A percentile compares a stretch with the other conserved stretches of the same genome.
phyloP scores from a whole-genome alignment of 345 rosid species.

The Eucalyptus tenuipes region DNA sequence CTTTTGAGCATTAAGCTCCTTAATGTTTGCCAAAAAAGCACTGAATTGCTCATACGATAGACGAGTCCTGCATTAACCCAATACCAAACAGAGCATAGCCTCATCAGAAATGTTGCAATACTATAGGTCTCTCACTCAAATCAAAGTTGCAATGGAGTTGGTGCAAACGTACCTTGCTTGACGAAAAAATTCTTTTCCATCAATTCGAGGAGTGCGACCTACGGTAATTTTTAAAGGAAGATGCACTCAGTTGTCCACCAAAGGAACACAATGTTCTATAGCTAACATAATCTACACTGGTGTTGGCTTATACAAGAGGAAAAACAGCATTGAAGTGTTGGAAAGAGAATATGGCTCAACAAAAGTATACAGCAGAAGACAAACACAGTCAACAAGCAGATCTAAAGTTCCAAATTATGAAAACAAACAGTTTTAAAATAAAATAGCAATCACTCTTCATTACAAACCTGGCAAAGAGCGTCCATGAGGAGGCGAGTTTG shows the following conservation, averaged over 20 bases:
- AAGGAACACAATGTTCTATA: background rate
- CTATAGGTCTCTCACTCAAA: background rate
- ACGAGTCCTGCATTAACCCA: slow-evolving; percentile 48
- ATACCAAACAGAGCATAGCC: background rate
- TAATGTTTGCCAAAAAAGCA: slow-evolving; percentile 83
- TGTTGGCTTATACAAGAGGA: background rate
- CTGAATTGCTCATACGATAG: slow-evolving; percentile 89
- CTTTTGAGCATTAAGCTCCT: slow-evolving; percentile 84
- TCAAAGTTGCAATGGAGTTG: background rate
- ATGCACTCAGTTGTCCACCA: background rate
- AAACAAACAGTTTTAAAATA: background rate
- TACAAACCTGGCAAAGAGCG: slow-evolving; percentile 60
- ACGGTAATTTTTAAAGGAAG: background rate
- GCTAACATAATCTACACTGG: background rate
- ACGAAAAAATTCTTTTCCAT: slow-evolving; percentile 97
- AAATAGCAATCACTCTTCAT: background rate
- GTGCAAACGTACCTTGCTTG: slow-evolving; percentile 60
- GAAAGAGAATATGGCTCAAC: background rate
- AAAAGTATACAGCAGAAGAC: background rate
- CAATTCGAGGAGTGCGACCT: slow-evolving; percentile 63
- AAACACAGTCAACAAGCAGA: background rate
- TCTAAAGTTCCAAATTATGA: background rate
- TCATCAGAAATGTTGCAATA: background rate
- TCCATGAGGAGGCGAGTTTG: slow-evolving; percentile 82
- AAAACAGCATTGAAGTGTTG: background rate